Evolutionary conservation across 768 basidiomycete genomes (phyloP), one percentile per base, ranked within the genome.

Genomic region (Termitomyces sp.): DNA sequence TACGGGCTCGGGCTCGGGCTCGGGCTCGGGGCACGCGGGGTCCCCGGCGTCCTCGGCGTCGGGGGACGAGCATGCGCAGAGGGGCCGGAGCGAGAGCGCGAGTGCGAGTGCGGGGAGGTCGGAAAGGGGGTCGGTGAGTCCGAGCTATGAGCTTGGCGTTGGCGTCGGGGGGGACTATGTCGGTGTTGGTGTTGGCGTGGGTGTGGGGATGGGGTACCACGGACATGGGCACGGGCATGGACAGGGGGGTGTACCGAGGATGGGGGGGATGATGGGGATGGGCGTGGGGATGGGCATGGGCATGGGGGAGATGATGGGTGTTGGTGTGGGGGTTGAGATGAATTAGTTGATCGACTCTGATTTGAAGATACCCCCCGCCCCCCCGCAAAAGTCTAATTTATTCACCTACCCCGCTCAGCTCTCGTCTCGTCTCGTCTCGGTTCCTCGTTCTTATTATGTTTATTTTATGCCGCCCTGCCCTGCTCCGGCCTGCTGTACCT

Each of bases 111-210:
- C 6, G 33, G 37, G 34, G 33, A 26, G 34, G 34, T 47, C 51
- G 10, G 50, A 56, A 22, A 30, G 62, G 16, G 63, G 65, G 16
- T 57, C 56, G 34, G 49, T 53, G 32, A 58, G 56, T 16, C 65
- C 65, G 32, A 60, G 55, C 4, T 67, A 67, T 58, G 65, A 67
- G 51, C 52, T 67, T 9, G 65, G 63, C 3, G 59, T 56, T 22
- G 37, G 55, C 3, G 33, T 37, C 36, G 55, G 55, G 12, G 22
- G n/a, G 36, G 44, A 45, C 32, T n/a, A n/a, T n/a, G n/a, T 66
- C 5, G 65, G 63, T 2, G 59, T 58, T 27, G 37, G 52, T 3
- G 26, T 37, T 48, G 55, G 55, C 6, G 22, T 26, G 36, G 34
- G 54, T 4, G 33, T 6, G 22, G 49, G 14, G 53, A 30, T 49